A percentile compares a stretch with the other conserved stretches of the same genome.
Evolutionary conservation across 2,329 filamentous ascomycete species (phyloP).

Genomic region (Nothopassalora personata): DNA sequence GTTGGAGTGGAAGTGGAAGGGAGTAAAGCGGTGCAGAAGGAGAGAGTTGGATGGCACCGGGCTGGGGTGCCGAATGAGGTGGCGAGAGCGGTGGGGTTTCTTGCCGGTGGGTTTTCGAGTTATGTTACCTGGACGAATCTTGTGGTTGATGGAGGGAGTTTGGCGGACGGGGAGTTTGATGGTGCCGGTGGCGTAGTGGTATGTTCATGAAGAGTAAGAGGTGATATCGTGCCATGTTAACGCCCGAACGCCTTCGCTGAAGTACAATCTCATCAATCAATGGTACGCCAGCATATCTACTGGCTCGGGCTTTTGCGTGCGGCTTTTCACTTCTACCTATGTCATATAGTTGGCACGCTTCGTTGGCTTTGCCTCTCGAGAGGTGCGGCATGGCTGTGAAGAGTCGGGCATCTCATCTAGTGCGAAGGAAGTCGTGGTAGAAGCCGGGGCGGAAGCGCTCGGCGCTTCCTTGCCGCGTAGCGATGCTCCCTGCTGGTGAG

Average conservation of each 20-base stretch:
- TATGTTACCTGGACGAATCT: conserved; percentile 60
- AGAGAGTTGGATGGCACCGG: conserved; percentile 54
- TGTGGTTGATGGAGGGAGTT: conserved; percentile 56
- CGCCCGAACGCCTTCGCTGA: neutral
- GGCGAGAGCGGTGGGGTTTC: conserved; percentile 55
- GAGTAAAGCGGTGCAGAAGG: conserved; percentile 46
- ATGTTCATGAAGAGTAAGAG: neutral
- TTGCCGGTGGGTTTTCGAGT: conserved; percentile 58
- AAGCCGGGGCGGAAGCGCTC: neutral
- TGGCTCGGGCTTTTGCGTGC: neutral
- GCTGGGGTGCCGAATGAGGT: conserved; percentile 55
- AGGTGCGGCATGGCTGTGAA: neutral
- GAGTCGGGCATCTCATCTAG: neutral
- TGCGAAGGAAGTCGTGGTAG: neutral
- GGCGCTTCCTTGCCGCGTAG: neutral
- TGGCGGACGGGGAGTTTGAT: conserved; percentile 18
- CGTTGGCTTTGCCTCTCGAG: neutral
- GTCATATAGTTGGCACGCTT: neutral
- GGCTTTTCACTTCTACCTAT: neutral
- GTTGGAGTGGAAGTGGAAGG: conserved; percentile 47
- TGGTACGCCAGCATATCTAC: neutral
- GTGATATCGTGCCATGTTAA: neutral
- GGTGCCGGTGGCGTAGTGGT: conserved; percentile 21
- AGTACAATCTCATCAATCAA: neutral
- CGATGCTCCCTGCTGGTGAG: neutral